Percentiles rank a stretch among this genome's conserved stretches.
phyloP scores from a whole-genome alignment of 306 rosid species.

The Fagus crenata region DNA sequence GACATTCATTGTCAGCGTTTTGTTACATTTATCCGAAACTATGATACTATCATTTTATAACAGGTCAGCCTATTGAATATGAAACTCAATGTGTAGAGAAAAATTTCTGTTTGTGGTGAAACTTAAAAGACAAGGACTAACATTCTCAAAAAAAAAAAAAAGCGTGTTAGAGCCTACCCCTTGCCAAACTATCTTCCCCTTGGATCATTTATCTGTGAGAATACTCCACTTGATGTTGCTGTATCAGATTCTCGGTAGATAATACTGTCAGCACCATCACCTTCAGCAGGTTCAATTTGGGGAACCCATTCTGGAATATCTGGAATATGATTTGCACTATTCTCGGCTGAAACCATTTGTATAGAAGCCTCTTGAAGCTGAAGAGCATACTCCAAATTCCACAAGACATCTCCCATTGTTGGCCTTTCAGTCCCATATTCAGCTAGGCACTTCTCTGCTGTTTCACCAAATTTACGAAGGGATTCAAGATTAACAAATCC shows the following conservation, averaged over 20 bases:
- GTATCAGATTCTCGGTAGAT: conserved; percentile 30
- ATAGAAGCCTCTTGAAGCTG: conserved; percentile 38
- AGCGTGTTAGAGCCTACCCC: not conserved
- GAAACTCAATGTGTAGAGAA: not conserved
- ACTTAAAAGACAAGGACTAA: not conserved
- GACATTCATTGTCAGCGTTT: not conserved
- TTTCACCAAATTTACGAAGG: conserved; percentile 34
- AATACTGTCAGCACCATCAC: conserved; percentile 3
- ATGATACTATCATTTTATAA: not conserved
- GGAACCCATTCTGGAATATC: conserved; percentile 31
- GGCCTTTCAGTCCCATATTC: conserved; percentile 45
- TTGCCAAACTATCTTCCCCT: conserved; percentile 28
- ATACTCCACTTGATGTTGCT: conserved; percentile 34
- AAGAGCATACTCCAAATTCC: conserved; percentile 46
- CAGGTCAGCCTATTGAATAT: not conserved
- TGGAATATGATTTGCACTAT: conserved; percentile 28
- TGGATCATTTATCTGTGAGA: conserved; percentile 40
- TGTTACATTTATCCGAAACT: not conserved
- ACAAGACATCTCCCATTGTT: conserved; percentile 40
- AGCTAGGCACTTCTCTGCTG: conserved; percentile 43
- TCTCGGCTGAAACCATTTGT: conserved; percentile 16
- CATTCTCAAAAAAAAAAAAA: not conserved
- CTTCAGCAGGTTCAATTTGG: conserved; percentile 5
- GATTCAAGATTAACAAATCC: conserved; percentile 31
- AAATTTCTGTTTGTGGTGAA: not conserved